Base-by-base conservation (phyloP, 176 grass and related monocot genomes). In the Pontederia crassipes region DNA sequence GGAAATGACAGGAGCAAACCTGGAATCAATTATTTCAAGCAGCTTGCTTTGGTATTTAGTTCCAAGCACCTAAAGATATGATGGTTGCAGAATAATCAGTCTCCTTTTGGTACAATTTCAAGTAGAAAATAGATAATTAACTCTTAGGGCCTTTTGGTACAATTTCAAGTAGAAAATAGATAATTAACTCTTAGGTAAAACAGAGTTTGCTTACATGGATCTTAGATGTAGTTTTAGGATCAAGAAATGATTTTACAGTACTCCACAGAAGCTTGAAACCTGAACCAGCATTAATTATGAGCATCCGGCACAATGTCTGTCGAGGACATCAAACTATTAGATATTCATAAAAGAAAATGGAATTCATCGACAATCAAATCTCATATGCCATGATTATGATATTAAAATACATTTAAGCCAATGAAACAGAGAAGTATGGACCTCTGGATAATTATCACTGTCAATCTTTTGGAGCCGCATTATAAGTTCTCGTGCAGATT, bases 371-470 rank as follows among this genome's bases (percentile, higher is more conserved):
- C 3, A 53, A 28, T 12, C 28, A 28, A 29, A 71, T 8, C 15
- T 29, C 16, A 16, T 15, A 45, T 20, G 10, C 35, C 16, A 54
- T 17, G 9, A 68, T 68, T 68, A 15, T 8, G 52, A 55, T 11
- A 27, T 52, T 32, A 27, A 1, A 52, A 28, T 26, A 66, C 17
- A 26, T 11, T 11, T 24, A 24, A 24, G 20, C 20, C 20, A 24
- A 24, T 24, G 20, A 32, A 55, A 54, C 8, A 13, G 28, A 66
- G 11, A 14, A 52, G 11, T 53, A n/a, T 46, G 35, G 68, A 92
- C 87, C 81, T 97, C 93, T 62, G 93, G 93, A 78, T 97, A 97
- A 67, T 97, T 97, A 71, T 97, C 84, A 69, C 71, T 97, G 61
- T 97, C 78, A 77, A 97, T 88, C 58, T 85, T 97, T 76, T 97